Evolutionary conservation across 1,284 basidiomycete species (phyloP), one percentile per base, ranked within the genome.

Genomic region (Ustilago lituana): DNA sequence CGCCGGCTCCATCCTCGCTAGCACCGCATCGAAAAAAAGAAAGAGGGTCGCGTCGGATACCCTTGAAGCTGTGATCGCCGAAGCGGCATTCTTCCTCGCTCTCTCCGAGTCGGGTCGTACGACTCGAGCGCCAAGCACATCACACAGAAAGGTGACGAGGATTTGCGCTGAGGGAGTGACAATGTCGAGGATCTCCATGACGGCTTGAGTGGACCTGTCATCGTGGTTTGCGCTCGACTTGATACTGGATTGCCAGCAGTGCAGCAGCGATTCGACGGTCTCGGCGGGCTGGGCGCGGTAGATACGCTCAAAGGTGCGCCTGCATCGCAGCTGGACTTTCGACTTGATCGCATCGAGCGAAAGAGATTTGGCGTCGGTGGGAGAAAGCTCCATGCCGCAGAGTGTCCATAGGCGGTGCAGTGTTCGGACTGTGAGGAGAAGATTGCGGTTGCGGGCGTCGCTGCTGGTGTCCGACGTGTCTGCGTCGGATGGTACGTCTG

Each of bases 121-220:
- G 29, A 63, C 59, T 19, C 76, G 61, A 5, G 69, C 60, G 9
- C 51, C 59, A 39, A 82, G 75, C 12, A 75, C 68, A 80, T 97
- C 94, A 79, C 91, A 94, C 17, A 94, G 84, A 86, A 94, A 91
- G 62, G 93, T 90, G 1, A 97, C 92, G 1, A 92, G 89, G 64
- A 88, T 91, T 77, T 94, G 93, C 2, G 93, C 90, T 77, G 88
- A 95, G 1, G 92, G 87, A 2, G 93, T 88, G 17, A 98, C 86
- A 12, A 89, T 84, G 76, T 94, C 92, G 10, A 96, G 85, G 39
- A 96, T 87, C 58, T 93, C 90, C 74, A 95, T 94, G 1, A 90
- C 62, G 29, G 59, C 54, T 17, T 39, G 20, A 5, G 53, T 56
- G 1, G 41, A 35, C 2, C 37, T 15, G 4, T 48, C 41, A 11